Percentiles rank a stretch among this genome's conserved stretches.
These are phyloP conservation scores for Clarkia xantiana DNA, from an alignment of 345 rosid species.

Conservation along the genomic window DNA sequence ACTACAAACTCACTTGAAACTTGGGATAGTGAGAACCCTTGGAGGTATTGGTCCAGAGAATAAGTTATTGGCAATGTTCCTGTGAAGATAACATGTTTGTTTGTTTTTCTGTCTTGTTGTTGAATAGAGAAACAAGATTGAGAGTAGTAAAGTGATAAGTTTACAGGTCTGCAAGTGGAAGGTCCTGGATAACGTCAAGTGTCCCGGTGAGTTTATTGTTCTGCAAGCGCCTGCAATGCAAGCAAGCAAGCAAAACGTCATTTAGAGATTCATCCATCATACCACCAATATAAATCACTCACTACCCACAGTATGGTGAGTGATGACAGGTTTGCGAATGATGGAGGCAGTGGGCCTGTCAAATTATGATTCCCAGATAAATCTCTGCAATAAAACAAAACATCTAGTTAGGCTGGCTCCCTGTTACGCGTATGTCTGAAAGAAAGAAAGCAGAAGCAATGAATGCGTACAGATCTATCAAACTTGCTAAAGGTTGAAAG, in stretches of 20 bases:
- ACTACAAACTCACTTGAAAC: conserved; percentile 57
- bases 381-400: conserved; percentile 38
- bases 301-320: conserved; percentile 58
- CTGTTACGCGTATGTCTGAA: background rate
- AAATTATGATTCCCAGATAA: conserved; percentile 52
- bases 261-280: background rate
- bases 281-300: background rate
- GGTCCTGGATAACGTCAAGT: conserved; percentile 65
- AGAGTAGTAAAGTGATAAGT: conserved; percentile 1
- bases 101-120: no score
- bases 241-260: conserved; percentile 1
- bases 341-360: conserved; percentile 59
- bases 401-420: conserved; percentile 7
- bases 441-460: background rate
- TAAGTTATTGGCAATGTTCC: conserved; percentile 75
- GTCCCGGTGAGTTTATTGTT: conserved; percentile 60
- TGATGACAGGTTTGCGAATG: conserved; percentile 49
- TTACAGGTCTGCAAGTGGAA: conserved; percentile 64
- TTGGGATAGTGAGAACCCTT: conserved; percentile 44
- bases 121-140: no score
- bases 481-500: conserved; percentile 40
- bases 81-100: conserved; percentile 5
- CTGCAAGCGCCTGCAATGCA: conserved; percentile 60
- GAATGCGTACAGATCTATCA: conserved; percentile 45
- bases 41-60: conserved; percentile 84